Conservation (phyloP, 164 flowering plant species). For the Magnolia changhungtana region DNA sequence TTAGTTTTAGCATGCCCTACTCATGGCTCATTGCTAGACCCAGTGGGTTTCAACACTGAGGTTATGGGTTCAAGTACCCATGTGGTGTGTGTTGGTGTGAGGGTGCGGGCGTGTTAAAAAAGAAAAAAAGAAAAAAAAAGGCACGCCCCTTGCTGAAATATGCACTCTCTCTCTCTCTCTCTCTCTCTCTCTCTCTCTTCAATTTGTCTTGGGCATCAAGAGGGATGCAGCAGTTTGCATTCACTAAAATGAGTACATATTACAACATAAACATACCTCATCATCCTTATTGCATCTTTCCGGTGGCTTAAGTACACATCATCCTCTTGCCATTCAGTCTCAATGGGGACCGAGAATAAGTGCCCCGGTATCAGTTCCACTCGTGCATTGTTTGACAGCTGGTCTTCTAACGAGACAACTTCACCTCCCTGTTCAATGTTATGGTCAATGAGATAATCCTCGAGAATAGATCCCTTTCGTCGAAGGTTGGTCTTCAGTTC, state of each 20-base stretch:
- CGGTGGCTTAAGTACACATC: conserved; percentile 75
- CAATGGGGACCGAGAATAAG: conserved; percentile 43
- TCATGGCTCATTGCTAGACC: no score
- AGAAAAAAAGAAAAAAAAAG: no score
- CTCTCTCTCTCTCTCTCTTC: no score
- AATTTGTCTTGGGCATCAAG: no score
- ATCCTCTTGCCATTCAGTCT: conserved; percentile 91
- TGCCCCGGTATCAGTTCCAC: conserved; percentile 17
- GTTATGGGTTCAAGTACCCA: no score
- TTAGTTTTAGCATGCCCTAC: no score
- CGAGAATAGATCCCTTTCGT: conserved; percentile 1
- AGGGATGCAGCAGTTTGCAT: not conserved
- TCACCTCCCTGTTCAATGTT: not conserved
- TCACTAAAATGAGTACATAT: not conserved
- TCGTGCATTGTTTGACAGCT: not conserved
- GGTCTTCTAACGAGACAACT: conserved; percentile 8
- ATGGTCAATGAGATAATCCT: not conserved
- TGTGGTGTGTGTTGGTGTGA: no score
- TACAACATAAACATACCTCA: conserved; percentile 50
- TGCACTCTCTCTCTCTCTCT: no score
- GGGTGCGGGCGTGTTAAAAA: no score
- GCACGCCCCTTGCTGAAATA: no score
- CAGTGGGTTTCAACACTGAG: no score
- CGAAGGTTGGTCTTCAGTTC: conserved; percentile 5
- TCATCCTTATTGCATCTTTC: conserved; percentile 66